Base-by-base conservation (phyloP, 306 rosid genomes). In the Hippophae rhamnoides region DNA sequence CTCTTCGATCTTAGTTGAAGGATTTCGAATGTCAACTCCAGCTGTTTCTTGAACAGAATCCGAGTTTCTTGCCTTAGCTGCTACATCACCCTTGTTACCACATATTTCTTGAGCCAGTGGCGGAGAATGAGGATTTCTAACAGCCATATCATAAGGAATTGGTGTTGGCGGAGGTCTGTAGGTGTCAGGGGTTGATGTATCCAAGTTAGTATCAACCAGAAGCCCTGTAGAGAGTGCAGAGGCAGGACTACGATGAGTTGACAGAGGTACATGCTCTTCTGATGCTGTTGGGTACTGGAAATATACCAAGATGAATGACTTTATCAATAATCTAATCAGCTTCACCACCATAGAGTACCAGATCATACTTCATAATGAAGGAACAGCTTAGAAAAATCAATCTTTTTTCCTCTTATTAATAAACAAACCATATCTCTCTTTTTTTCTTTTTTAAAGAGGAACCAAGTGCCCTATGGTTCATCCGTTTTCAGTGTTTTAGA, bases 161-260 rank as follows among this genome's bases (percentile, higher is more conserved):
- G 99, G 97, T 64, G 84, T 77, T 38, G 97, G 94, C 65, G 99
- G 97, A 5, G 95, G 75, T 76, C 90, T 93, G 59, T 82, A 82
- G 55, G 90, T 86, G 73, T 88, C 97, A 46, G 95, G 99, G 61
- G 78, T 82, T 54, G 94, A 78, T 41, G 97, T 88, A 49, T 88
- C 95, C 66, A 88, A 84, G 71, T 86, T 93, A 11, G 95, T 82
- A 74, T 88, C 97, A 26, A 93, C 96, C 38, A 88, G 85, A 41
- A 82, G 90, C 65, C 89, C 81, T 5, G 79, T 55, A 55, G 97
- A 63, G 65, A 81, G 74, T 65, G 75, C 73, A 61, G 90, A 48
- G 58, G 79, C 56, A 65, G 74, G 76, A 58, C 74, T 79, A 14
- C 56, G 86, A 65, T 69, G 83, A 60, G 96, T 83, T 48, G 99